These are phyloP conservation scores for Gynostemma pentaphyllum DNA, from an alignment of 306 rosid species.

Conservation along the genomic window DNA sequence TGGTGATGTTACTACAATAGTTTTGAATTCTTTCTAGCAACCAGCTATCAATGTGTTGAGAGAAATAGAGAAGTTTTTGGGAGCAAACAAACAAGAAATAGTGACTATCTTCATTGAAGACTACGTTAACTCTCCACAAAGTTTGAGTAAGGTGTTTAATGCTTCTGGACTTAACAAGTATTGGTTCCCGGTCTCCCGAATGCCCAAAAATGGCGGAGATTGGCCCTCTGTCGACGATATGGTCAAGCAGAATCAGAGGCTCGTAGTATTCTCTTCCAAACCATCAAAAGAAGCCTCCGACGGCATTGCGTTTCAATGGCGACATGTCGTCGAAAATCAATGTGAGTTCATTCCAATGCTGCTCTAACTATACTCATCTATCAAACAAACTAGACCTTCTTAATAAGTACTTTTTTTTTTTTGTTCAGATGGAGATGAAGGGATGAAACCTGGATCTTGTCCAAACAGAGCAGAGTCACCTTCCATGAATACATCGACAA, in stretches of 20 bases:
- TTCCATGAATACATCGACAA: constrained; percentile 45
- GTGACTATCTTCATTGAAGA: constrained; percentile 87
- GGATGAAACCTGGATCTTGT: constrained; percentile 60
- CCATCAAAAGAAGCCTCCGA: constrained; percentile 64
- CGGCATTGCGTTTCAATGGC: constrained; percentile 78
- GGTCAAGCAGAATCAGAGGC: constrained; percentile 63
- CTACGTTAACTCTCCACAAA: constrained; percentile 56
- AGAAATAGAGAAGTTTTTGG: constrained; percentile 53
- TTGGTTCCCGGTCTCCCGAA: constrained; percentile 48
- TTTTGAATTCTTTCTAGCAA: constrained; percentile 28
- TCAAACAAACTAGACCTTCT: no score
- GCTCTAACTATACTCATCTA: not conserved
- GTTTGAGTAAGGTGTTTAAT: constrained; percentile 57
- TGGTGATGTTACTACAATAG: no score
- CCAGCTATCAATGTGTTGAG: constrained; percentile 61
- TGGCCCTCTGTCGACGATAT: constrained; percentile 91
- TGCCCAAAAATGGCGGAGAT: constrained; percentile 63
- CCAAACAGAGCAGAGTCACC: constrained; percentile 67
- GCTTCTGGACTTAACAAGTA: constrained; percentile 50
- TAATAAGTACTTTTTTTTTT: no score
- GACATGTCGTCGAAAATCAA: constrained; percentile 72
- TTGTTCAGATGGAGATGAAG: constrained; percentile 65
- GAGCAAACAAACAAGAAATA: constrained; percentile 58
- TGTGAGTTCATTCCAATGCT: constrained; percentile 32
- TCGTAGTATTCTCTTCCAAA: constrained; percentile 74